A percentile compares a stretch with the other conserved stretches of the same genome.
Conservation (phyloP, 1,284 basidiomycete species). For the Pseudozyma thailandica region DNA sequence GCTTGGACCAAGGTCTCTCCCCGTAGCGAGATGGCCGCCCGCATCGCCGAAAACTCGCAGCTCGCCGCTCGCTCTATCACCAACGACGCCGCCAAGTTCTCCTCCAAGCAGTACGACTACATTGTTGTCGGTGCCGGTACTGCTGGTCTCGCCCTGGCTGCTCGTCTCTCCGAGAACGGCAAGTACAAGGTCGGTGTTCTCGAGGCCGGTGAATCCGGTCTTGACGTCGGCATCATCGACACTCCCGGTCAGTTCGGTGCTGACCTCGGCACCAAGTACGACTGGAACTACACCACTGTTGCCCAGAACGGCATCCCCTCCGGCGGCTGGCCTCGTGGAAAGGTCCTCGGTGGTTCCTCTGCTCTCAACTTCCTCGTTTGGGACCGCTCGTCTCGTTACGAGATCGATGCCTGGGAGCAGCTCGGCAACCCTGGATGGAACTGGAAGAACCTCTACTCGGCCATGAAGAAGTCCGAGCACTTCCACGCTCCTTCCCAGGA, state of each 20-base stretch:
- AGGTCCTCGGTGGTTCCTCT: constrained; percentile 66
- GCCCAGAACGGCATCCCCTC: constrained; percentile 45
- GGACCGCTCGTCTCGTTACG: constrained; percentile 63
- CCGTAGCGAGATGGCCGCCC: constrained; percentile 40
- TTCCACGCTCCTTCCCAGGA: constrained; percentile 59
- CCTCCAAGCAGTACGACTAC: constrained; percentile 63
- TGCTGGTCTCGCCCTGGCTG: constrained; percentile 56
- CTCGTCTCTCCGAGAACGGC: constrained; percentile 56
- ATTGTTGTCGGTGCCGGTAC: constrained; percentile 73
- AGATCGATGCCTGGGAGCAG: constrained; percentile 65
- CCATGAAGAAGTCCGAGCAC: constrained; percentile 69
- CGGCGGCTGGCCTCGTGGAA: constrained; percentile 60
- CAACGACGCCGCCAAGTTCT: constrained; percentile 31
- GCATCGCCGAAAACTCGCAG: constrained; percentile 29
- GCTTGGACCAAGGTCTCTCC: constrained; percentile 47
- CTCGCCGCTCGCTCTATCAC: constrained; percentile 47
- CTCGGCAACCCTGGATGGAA: constrained; percentile 64
- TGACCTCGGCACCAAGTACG: constrained; percentile 50
- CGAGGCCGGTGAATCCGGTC: constrained; percentile 55
- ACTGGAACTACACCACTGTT: constrained; percentile 60
- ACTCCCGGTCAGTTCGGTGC: constrained; percentile 58
- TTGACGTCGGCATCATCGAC: constrained; percentile 53
- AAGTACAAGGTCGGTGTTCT: constrained; percentile 60
- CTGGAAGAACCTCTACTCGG: constrained; percentile 67
- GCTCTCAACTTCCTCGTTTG: constrained; percentile 69